These are phyloP conservation scores for Exophiala sp. DNA, from an alignment of 2,329 filamentous ascomycete species.

Conservation along the genomic window DNA sequence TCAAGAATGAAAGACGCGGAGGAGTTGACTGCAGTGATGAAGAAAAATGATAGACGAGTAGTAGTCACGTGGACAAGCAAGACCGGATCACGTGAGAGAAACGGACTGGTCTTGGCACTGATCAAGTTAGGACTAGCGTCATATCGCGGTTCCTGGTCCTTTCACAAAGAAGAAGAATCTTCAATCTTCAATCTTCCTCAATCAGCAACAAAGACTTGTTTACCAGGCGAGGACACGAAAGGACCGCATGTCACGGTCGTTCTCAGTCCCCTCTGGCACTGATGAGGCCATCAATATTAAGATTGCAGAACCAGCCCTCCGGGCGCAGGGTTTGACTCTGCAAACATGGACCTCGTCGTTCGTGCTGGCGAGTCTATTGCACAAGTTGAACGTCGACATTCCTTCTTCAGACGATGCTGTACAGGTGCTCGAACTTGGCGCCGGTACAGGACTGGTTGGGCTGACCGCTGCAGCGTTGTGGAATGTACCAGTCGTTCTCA, in stretches of 20 bases:
- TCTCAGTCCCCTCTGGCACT: conserved; percentile 48
- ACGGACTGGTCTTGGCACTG: no score
- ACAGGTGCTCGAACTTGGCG: conserved; percentile 68
- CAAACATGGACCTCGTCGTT: conserved; percentile 95
- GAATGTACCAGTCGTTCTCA: conserved; percentile 62
- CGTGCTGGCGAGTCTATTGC: conserved; percentile 68
- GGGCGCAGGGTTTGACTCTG: conserved; percentile 76
- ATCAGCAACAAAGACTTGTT: background rate
- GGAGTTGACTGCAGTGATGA: no score
- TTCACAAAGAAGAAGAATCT: no score
- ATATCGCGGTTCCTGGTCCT: no score
- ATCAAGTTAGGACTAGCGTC: no score
- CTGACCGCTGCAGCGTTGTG: conserved; percentile 73
- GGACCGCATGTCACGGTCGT: conserved; percentile 50
- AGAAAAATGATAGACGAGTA: no score
- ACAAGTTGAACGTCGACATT: conserved; percentile 29
- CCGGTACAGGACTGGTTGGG: conserved; percentile 83
- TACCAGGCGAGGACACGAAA: no score
- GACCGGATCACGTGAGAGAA: no score
- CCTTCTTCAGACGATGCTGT: background rate
- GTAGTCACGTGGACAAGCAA: no score
- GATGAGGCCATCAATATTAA: conserved; percentile 55
- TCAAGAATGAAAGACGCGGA: no score
- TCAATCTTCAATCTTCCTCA: background rate
- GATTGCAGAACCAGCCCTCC: conserved; percentile 78